phyloP scores from a whole-genome alignment of 768 basidiomycete species.

The Agrocybe praecox region DNA sequence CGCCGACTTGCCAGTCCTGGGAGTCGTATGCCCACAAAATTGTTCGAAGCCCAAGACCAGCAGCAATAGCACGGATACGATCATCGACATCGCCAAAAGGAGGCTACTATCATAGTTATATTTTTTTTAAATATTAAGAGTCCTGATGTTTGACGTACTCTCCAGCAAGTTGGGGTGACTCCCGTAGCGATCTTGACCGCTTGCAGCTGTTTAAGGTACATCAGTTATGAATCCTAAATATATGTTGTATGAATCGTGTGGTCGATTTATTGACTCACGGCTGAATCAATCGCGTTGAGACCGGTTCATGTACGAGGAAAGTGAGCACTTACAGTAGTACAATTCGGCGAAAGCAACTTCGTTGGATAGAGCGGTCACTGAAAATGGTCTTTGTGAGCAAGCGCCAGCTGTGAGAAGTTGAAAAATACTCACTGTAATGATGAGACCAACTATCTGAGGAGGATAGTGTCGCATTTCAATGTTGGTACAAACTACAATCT shows the following conservation, averaged over 20 bases:
- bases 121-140: not conserved
- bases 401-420: not conserved
- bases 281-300: conserved; percentile 5
- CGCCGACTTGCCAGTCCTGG: conserved; percentile 72
- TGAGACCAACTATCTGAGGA: conserved; percentile 55
- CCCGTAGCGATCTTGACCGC: conserved; percentile 56
- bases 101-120: conserved; percentile 37
- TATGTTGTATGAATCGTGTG: not conserved
- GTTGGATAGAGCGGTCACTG: conserved; percentile 63
- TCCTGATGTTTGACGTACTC: conserved; percentile 35
- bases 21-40: conserved; percentile 76
- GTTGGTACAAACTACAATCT: not conserved
- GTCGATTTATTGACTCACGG: conserved; percentile 12
- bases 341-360: conserved; percentile 76
- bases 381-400: not conserved
- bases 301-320: not conserved
- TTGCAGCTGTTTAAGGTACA: conserved; percentile 38
- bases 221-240: not conserved
- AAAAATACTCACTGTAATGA: conserved; percentile 44
- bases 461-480: conserved; percentile 1
- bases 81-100: conserved; percentile 74
- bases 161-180: conserved; percentile 63
- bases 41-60: conserved; percentile 67
- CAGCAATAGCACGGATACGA: conserved; percentile 72
- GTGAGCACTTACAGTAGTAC: conserved; percentile 58